phyloP scores from a whole-genome alignment of 176 grass and related monocot species.

The Avena insularis region DNA sequence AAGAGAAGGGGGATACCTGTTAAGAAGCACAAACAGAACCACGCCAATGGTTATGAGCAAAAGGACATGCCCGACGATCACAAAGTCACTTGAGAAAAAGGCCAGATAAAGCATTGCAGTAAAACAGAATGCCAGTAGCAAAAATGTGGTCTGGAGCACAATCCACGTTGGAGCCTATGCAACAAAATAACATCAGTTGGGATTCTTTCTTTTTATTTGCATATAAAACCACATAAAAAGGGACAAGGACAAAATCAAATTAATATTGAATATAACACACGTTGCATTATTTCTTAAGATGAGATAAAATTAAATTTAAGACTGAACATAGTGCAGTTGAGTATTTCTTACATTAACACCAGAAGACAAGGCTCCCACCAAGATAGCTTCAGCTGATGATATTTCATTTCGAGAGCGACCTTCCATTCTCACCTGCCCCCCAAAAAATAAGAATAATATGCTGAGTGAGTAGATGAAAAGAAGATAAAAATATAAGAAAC shows the following conservation, averaged over 20 bases:
- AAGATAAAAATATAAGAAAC: background rate
- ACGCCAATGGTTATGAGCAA: constrained; percentile 77
- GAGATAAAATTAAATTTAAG: background rate
- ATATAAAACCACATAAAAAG: constrained; percentile 18
- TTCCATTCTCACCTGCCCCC: constrained; percentile 47
- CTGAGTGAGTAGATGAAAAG: background rate
- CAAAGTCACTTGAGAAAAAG: constrained; percentile 77
- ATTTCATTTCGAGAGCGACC: constrained; percentile 46
- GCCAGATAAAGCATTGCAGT: constrained; percentile 83
- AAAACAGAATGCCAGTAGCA: constrained; percentile 77
- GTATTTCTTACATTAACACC: constrained; percentile 69
- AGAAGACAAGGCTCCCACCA: constrained; percentile 86
- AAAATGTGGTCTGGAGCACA: constrained; percentile 75
- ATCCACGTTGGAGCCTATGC: constrained; percentile 80
- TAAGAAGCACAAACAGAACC: constrained; percentile 91
- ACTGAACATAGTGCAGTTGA: background rate
- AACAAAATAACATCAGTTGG: constrained; percentile 36
- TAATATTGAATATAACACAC: background rate
- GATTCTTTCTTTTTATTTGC: constrained; percentile 27
- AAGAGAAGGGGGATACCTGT: constrained; percentile 50
- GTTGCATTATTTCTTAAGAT: background rate
- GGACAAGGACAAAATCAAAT: background rate
- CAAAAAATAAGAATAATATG: background rate
- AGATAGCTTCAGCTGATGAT: constrained; percentile 76
- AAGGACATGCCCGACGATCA: constrained; percentile 78